Evolutionary conservation across 768 basidiomycete species (phyloP).

Genomic region (Leccinum imitatum): DNA sequence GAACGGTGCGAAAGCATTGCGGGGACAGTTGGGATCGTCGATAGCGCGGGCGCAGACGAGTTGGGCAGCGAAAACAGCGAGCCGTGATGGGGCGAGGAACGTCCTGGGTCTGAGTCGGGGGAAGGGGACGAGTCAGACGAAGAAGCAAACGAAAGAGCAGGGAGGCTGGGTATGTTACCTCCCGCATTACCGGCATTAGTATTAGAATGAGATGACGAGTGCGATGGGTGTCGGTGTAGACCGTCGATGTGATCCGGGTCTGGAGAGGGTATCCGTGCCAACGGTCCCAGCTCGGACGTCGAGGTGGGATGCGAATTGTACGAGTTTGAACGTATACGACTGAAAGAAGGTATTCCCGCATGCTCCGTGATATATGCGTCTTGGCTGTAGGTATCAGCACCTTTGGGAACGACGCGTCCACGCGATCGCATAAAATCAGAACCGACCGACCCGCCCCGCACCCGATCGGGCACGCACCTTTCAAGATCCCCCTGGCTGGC

Average conservation of each 20-base stretch:
- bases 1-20: slow-evolving; percentile 69
- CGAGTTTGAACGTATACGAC: slow-evolving; percentile 78
- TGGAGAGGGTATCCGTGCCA: slow-evolving; percentile 78
- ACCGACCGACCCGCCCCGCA: slow-evolving; percentile 9
- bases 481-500: slow-evolving; percentile 86
- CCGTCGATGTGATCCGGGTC: slow-evolving; percentile 88
- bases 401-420: slow-evolving; percentile 35
- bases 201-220: slow-evolving; percentile 45
- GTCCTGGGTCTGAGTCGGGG: slow-evolving; percentile 39
- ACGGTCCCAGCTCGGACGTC: slow-evolving; percentile 63
- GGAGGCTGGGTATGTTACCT: slow-evolving; percentile 42
- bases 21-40: slow-evolving; percentile 46
- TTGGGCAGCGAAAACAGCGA: slow-evolving; percentile 78
- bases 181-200: slow-evolving; percentile 19
- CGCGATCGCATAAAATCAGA: background rate
- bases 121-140: slow-evolving; percentile 34
- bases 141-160: slow-evolving; percentile 58
- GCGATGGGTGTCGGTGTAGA: slow-evolving; percentile 67
- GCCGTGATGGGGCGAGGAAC: slow-evolving; percentile 35
- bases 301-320: slow-evolving; percentile 54
- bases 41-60: slow-evolving; percentile 87
- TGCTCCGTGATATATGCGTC: slow-evolving; percentile 48
- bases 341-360: slow-evolving; percentile 38
- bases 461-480: slow-evolving; percentile 41
- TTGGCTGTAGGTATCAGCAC: slow-evolving; percentile 70